These are phyloP conservation scores for Chlamydomonas eustigma DNA, from an alignment of 139 green algal genomes.

Conservation along the genomic window DNA sequence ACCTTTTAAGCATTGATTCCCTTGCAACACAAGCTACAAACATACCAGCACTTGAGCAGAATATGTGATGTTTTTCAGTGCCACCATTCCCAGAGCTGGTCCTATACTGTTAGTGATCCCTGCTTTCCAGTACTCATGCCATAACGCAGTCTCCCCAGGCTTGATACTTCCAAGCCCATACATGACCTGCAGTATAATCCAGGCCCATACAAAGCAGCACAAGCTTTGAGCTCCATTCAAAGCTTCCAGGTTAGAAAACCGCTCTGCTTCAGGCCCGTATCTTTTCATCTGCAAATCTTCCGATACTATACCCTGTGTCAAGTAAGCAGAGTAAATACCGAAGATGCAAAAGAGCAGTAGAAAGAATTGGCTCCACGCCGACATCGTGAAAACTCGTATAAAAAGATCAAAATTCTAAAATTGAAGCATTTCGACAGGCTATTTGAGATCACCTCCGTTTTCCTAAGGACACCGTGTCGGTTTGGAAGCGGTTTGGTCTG, in stretches of 20 bases:
- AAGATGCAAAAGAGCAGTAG: slow-evolving; percentile 61
- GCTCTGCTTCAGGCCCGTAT: slow-evolving; percentile 63
- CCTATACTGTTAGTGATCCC: slow-evolving; percentile 85
- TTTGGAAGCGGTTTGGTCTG: too few relatives aligned
- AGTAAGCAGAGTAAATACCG: slow-evolving; percentile 91
- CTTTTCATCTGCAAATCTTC: slow-evolving; percentile 79
- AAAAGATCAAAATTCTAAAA: too few relatives aligned
- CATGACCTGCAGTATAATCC: slow-evolving; percentile 39
- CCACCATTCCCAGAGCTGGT: slow-evolving; percentile 81
- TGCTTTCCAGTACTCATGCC: slow-evolving; percentile 72
- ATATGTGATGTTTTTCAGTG: slow-evolving; percentile 95
- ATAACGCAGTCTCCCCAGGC: slow-evolving; percentile 20
- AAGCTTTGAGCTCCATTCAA: slow-evolving; percentile 83
- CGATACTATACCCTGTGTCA: slow-evolving; percentile 84
- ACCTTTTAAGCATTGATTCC: too few relatives aligned
- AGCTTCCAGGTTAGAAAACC: slow-evolving; percentile 80
- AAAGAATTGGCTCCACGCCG: neutral
- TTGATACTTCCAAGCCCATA: neutral
- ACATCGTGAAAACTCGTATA: too few relatives aligned
- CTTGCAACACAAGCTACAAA: too few relatives aligned
- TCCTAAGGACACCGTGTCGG: too few relatives aligned
- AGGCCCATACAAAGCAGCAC: slow-evolving; percentile 85
- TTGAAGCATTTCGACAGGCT: too few relatives aligned
- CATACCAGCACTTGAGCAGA: slow-evolving; percentile 66
- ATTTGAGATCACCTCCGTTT: too few relatives aligned